Base-by-base conservation (phyloP, 2,329 filamentous ascomycete species). In the Ceratocystis destructans region DNA sequence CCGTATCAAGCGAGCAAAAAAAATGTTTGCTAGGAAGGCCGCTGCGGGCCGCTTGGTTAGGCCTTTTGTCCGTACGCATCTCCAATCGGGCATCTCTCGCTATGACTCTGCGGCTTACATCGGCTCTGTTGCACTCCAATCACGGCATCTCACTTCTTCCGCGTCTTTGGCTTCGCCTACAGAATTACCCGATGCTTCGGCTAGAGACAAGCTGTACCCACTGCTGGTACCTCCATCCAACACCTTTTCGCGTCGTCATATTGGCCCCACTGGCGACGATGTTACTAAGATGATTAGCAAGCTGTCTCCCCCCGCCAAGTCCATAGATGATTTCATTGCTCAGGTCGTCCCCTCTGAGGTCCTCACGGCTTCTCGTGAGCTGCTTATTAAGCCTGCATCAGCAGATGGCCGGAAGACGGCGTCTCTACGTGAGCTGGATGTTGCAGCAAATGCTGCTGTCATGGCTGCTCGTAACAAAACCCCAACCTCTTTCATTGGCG, bases 261-360 rank as follows among this genome's bases (percentile, higher is more conserved):
- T 96, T 77, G 92, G 92, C 0, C 91, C 91, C 2, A 86, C 87
- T 64, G 80, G 86, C 44, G 78, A 80, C 57, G 86, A 89, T 65
- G 83, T 86, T 0, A 79, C 85, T 70, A 79, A 86, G 72, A 96
- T 97, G 93, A 84, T 96, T 68, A 83, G 86, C 71, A 82, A 82
- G 1, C 80, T 97, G 50, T 86, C 90, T 68, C 89, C 90, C 20
- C 88, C 89, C 0, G 87, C 80, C 8, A 78, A 81, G 68, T 86
- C 81, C 59, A 76, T 97, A 67, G 90, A 96, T 70, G 85, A 89
- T 33, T 96, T 97, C 73, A 83, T 96, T 53, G 79, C 83, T 71
- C 85, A 96, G 76, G 92, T 96, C 62, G 80, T 97, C 17, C 93
- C 93, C 0, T 77, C 83, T 33, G 86, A 91, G 71, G 89, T 96